phyloP scores from a whole-genome alignment of 1,139 yeast species.

The Wickerhamiella infanticola region DNA sequence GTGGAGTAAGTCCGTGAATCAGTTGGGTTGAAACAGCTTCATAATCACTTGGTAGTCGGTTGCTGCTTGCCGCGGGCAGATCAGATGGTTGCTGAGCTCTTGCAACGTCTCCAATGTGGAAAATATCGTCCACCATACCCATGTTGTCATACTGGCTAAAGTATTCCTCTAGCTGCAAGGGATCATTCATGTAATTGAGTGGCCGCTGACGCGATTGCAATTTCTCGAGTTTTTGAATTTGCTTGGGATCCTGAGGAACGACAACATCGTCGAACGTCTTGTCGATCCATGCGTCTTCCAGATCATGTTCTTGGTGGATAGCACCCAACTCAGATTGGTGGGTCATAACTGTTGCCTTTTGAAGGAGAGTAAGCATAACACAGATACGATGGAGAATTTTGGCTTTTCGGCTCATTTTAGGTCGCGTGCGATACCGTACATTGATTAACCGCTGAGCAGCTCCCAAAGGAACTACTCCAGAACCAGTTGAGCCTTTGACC shows the following conservation, averaged over 20 bases:
- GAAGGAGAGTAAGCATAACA: constrained; percentile 58
- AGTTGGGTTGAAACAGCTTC: constrained; percentile 59
- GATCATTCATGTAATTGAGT: constrained; percentile 17
- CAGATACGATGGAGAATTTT: constrained; percentile 62
- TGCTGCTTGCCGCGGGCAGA: background rate
- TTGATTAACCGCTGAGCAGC: constrained; percentile 65
- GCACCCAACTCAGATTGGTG: constrained; percentile 11
- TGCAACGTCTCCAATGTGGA: background rate
- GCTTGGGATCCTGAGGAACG: constrained; percentile 4
- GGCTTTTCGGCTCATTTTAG: constrained; percentile 60
- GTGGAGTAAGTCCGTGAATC: constrained; percentile 70
- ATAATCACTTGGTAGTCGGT: constrained; percentile 11
- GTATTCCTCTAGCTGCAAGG: constrained; percentile 19
- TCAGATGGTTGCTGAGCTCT: background rate
- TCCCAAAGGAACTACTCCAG: constrained; percentile 42
- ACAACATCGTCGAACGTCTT: constrained; percentile 17
- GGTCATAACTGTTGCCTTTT: constrained; percentile 32
- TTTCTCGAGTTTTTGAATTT: constrained; percentile 7
- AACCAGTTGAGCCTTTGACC: constrained; percentile 45
- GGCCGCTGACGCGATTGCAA: constrained; percentile 15
- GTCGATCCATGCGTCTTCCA: constrained; percentile 16
- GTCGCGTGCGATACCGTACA: constrained; percentile 50
- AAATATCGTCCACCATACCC: background rate
- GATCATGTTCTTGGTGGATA: constrained; percentile 7
- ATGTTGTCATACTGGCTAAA: constrained; percentile 14